These are phyloP conservation scores for Talaromyces pinophilus DNA, from an alignment of 2,329 filamentous ascomycete genomes.

Conservation along the genomic window DNA sequence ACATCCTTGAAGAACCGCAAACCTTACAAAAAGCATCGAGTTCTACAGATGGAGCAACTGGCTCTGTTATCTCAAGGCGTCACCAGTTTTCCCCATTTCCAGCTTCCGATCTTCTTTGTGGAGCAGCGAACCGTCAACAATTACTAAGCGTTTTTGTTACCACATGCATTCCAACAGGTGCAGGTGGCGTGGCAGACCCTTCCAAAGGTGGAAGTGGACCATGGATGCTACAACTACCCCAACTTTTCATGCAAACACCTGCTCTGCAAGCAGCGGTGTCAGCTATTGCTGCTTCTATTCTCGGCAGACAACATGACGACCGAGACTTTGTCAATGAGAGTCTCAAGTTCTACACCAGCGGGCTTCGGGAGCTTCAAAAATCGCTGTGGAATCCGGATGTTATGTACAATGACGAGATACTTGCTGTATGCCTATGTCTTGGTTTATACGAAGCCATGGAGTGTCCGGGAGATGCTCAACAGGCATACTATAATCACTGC, in stretches of 20 bases:
- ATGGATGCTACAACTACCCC: conserved; percentile 35
- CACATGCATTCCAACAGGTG: conserved; percentile 26
- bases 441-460: conserved; percentile 40
- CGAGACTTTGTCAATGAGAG: conserved; percentile 29
- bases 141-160: conserved; percentile 33
- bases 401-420: conserved; percentile 39
- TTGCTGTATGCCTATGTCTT: conserved; percentile 41
- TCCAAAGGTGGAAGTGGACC: conserved; percentile 16
- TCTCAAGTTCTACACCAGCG: conserved; percentile 37
- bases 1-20: not conserved
- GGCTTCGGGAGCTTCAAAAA: conserved; percentile 39
- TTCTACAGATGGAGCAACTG: not conserved
- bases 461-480: conserved; percentile 35
- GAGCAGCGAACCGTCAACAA: conserved; percentile 29
- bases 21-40: not conserved
- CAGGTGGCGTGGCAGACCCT: not conserved
- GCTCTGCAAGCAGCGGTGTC: conserved; percentile 35
- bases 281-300: conserved; percentile 32
- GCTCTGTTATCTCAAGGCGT: not conserved
- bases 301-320: conserved; percentile 31
- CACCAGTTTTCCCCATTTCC: not conserved
- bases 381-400: conserved; percentile 36
- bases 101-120: not conserved
- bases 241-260: conserved; percentile 28
- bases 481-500: conserved; percentile 37